phyloP scores from a whole-genome alignment of 139 green algal species.

The Coelastrella sp. region DNA sequence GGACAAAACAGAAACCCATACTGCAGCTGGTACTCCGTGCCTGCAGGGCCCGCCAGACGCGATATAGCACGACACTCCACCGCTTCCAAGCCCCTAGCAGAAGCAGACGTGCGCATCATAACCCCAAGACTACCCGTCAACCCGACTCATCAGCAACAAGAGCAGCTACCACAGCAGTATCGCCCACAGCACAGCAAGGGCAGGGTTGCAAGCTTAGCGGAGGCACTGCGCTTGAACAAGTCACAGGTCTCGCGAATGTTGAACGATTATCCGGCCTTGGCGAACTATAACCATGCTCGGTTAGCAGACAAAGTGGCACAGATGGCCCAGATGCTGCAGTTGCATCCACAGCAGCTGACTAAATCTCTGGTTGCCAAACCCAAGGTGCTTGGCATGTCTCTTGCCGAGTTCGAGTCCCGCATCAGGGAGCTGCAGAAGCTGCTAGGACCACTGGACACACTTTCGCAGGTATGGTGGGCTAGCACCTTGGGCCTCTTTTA shows the following conservation, averaged over 20 bases:
- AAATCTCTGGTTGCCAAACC: not conserved
- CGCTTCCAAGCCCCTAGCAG: too few relatives aligned
- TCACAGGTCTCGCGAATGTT: not conserved
- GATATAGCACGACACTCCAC: not conserved
- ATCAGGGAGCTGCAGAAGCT: not conserved
- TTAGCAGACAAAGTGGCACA: constrained; percentile 14
- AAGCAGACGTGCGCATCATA: not conserved
- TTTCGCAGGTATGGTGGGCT: not conserved
- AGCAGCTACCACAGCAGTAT: constrained; percentile 18
- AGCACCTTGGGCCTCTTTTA: not conserved
- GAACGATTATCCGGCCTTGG: not conserved
- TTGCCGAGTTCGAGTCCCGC: not conserved
- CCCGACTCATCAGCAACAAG: not conserved
- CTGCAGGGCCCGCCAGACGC: not conserved
- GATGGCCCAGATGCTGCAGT: constrained; percentile 12
- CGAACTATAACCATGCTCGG: constrained; percentile 12
- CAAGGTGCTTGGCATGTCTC: not conserved
- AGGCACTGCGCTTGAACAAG: not conserved
- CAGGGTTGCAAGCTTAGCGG: constrained; percentile 3
- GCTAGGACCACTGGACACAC: not conserved
- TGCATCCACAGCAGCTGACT: not conserved
- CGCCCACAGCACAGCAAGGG: not conserved
- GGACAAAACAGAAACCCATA: not conserved
- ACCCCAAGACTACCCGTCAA: not conserved
- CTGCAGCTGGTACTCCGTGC: not conserved